phyloP scores from a whole-genome alignment of 2,329 filamentous ascomycete genomes.

The Xylaria sp. region DNA sequence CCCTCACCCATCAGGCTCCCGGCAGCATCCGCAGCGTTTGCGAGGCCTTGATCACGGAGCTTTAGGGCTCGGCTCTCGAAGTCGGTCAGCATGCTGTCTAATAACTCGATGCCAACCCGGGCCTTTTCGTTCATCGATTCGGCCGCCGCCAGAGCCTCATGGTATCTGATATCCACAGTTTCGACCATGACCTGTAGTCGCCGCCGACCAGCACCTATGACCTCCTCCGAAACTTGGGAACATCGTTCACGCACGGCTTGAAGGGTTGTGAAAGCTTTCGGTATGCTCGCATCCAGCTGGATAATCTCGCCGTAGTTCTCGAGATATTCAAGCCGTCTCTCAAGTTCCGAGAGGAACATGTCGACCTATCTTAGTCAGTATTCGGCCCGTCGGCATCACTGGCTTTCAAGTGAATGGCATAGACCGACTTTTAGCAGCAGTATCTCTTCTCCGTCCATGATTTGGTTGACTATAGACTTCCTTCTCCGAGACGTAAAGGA shows the following conservation, averaged over 20 bases:
- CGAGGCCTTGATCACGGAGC: conserved; percentile 75
- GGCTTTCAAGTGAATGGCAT: neutral
- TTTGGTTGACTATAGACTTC: conserved; percentile 61
- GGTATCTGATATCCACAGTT: conserved; percentile 84
- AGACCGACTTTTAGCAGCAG: conserved; percentile 57
- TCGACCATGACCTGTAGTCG: conserved; percentile 89
- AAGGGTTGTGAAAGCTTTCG: conserved; percentile 81
- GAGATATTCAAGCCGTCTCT: conserved; percentile 82
- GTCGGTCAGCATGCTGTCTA: conserved; percentile 83
- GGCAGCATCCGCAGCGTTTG: conserved; percentile 66
- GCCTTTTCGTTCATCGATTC: conserved; percentile 92
- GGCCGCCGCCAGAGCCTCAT: conserved; percentile 80
- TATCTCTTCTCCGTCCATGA: conserved; percentile 65
- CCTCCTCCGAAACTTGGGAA: conserved; percentile 84
- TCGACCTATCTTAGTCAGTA: conserved; percentile 60
- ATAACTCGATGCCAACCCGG: conserved; percentile 79
- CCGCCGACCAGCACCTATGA: conserved; percentile 83
- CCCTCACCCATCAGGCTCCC: conserved; percentile 76
- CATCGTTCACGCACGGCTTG: conserved; percentile 87
- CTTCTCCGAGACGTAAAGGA: conserved; percentile 57
- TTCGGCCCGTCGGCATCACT: neutral
- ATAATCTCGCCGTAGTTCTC: conserved; percentile 85
- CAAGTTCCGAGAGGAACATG: conserved; percentile 81
- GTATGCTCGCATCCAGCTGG: conserved; percentile 76
- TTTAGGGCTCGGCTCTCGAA: conserved; percentile 83